phyloP scores from a whole-genome alignment of 805 yeast genomes.

The Sungouiozyma ichnusensis region DNA sequence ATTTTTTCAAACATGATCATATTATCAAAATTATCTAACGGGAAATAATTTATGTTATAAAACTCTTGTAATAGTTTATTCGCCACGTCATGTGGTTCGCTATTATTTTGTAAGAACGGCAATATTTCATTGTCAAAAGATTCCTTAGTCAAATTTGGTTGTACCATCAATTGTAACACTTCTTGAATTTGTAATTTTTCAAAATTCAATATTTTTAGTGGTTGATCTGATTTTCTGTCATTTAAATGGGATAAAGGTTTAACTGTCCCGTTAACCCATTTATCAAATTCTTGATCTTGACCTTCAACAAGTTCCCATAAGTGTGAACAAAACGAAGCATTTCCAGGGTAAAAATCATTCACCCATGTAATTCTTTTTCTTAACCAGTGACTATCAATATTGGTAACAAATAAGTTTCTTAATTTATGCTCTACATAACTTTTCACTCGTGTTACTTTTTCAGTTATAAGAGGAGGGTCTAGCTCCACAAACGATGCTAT shows the following conservation, averaged over 20 bases:
- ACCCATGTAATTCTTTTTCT: constrained; percentile 18
- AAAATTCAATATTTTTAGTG: constrained; percentile 16
- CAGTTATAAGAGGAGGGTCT: constrained; percentile 9
- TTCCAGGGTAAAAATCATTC: constrained; percentile 12
- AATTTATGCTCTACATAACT: constrained; percentile 10
- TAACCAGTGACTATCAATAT: constrained; percentile 11
- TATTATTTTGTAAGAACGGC: constrained; percentile 15
- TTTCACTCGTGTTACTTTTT: constrained; percentile 9
- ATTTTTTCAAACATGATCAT: constrained; percentile 11
- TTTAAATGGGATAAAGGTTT: constrained; percentile 24
- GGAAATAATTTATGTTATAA: constrained; percentile 11
- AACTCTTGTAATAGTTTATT: constrained; percentile 8
- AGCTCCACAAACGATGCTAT: constrained; percentile 8
- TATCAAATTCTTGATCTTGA: constrained; percentile 4
- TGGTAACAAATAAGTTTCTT: constrained; percentile 2
- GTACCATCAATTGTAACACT: constrained; percentile 10
- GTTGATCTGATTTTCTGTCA: constrained; percentile 5
- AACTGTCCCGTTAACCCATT: constrained; percentile 23
- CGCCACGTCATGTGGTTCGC: constrained; percentile 2
- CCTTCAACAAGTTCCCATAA: constrained; percentile 13
- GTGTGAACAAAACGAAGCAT: constrained; percentile 13
- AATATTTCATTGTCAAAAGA: constrained; percentile 12
- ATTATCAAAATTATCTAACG: constrained; percentile 9
- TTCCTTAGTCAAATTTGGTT: neutral
- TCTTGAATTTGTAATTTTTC: constrained; percentile 8